These are phyloP conservation scores for Barnettozyma populi DNA, from an alignment of 805 yeast species.

Conservation along the genomic window DNA sequence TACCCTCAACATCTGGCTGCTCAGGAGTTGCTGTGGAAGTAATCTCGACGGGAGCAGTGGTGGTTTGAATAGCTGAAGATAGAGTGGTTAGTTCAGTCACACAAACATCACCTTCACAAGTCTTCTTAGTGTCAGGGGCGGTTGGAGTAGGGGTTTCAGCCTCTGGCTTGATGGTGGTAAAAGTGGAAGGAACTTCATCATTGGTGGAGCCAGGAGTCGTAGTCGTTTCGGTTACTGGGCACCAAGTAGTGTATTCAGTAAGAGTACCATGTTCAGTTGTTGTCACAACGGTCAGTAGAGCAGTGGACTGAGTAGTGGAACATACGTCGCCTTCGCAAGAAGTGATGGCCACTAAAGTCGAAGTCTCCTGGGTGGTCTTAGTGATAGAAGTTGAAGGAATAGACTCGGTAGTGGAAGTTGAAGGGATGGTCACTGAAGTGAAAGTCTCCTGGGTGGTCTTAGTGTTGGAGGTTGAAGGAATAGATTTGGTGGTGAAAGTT, in stretches of 20 bases:
- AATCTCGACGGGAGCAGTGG: background rate
- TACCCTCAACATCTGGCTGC: background rate
- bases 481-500: no score
- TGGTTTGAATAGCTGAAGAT: background rate
- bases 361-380: background rate
- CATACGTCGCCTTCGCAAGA: slow-evolving; percentile 14
- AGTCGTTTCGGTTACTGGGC: slow-evolving; percentile 18
- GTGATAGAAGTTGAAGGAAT: background rate
- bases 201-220: background rate
- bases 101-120: background rate
- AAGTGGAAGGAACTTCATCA: background rate
- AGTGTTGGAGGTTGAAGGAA: no score
- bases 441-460: slow-evolving; percentile 3
- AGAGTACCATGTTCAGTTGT: slow-evolving; percentile 20
- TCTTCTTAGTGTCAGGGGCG: background rate
- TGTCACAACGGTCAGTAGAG: slow-evolving; percentile 31
- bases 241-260: slow-evolving; percentile 37
- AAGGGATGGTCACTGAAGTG: slow-evolving; percentile 19
- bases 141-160: background rate
- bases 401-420: slow-evolving; percentile 1
- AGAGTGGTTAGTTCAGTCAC: background rate
- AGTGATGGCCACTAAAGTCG: slow-evolving; percentile 20
- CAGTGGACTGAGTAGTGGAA: slow-evolving; percentile 22
- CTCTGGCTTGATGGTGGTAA: background rate
- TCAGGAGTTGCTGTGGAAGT: slow-evolving; percentile 9